phyloP scores from a whole-genome alignment of 805 yeast species.

The Vanderwaltozyma verrucispora region DNA sequence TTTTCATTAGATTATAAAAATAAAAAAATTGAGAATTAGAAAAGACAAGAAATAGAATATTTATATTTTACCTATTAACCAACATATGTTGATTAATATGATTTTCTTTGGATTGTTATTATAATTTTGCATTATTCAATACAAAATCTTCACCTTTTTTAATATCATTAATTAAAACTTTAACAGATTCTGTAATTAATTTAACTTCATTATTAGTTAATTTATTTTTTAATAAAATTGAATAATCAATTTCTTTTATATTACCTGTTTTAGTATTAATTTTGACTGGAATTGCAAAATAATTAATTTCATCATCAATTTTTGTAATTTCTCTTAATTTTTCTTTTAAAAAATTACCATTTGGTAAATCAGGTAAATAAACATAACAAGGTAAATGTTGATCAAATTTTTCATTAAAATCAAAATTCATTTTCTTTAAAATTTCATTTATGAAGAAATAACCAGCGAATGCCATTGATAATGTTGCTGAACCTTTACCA shows the following conservation, averaged over 20 bases:
- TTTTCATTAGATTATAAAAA: no score
- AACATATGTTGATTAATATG: no score
- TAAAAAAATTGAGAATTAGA: no score
- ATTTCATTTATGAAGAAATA: conserved; percentile 62
- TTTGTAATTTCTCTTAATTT: conserved; percentile 16
- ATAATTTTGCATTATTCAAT: conserved; percentile 17
- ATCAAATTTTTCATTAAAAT: conserved; percentile 11
- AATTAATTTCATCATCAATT: conserved; percentile 24
- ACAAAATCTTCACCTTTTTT: conserved; percentile 48
- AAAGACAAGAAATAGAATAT: no score
- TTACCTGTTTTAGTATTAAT: conserved; percentile 38
- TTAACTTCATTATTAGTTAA: conserved; percentile 40
- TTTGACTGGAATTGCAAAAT: conserved; percentile 52
- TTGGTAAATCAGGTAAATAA: conserved; percentile 43
- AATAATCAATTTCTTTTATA: conserved; percentile 41
- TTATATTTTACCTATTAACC: no score
- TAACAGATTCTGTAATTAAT: conserved; percentile 42
- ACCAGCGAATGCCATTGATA: conserved; percentile 83
- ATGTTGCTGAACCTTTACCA: conserved; percentile 78
- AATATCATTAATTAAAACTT: conserved; percentile 44
- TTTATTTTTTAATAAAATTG: conserved; percentile 32
- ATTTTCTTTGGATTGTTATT: background rate
- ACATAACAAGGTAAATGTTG: conserved; percentile 40
- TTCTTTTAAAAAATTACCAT: conserved; percentile 36
- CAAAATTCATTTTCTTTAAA: conserved; percentile 31